Base-by-base conservation (phyloP, 78 protist genomes). In the Bodo saltans region DNA sequence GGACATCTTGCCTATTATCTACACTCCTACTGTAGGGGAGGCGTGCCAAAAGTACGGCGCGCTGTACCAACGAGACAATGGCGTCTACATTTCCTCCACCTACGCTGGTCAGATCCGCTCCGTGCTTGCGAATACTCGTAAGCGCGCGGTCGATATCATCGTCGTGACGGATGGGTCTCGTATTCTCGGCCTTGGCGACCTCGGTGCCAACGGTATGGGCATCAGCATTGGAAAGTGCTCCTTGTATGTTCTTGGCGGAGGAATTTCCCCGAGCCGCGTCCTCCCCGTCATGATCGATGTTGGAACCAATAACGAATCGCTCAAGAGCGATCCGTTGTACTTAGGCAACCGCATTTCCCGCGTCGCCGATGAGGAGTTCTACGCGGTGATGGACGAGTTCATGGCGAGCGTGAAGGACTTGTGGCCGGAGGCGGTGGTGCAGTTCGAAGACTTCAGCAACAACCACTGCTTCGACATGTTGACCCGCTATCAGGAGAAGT, bases 121-220 rank as follows among this genome's bases (percentile, higher is more conserved):
- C 30, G 76, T 92, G 81, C 52, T 94, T 73, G 60, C 79, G 30
- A 93, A 93, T 78, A 88, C 93, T 8, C 68, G 42, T 39, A 23
- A 69, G 21, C 17, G 29, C 0, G 84, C 79, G 25, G 92, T 89
- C 1, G 94, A 92, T 32, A 85, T 93, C 52, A 91, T 96, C 78
- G 98, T 95, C 32, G 93, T 96, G 32, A 92, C 98, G 26, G 99
- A 98, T 70, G 99, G 99, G 37, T 83, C 88, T n/a, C 94, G 99
- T 41, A 98, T 98, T 78, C 90, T 98, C 0, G 99, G 99, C 42
- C 93, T 98, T 26, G 99, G 99, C 52, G 98, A 97, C 84, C 91
- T 94, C 0, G 99, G 98, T 33, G 88, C 90, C 21, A 88, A 93
- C 72, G 99, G 99, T 47, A 91, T 92, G 96, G 98, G 96, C 78